Percentiles rank a stretch among this genome's conserved stretches.
phyloP scores from a whole-genome alignment of 2,329 filamentous ascomycete genomes.

The Stagonosporopsis vannaccii region DNA sequence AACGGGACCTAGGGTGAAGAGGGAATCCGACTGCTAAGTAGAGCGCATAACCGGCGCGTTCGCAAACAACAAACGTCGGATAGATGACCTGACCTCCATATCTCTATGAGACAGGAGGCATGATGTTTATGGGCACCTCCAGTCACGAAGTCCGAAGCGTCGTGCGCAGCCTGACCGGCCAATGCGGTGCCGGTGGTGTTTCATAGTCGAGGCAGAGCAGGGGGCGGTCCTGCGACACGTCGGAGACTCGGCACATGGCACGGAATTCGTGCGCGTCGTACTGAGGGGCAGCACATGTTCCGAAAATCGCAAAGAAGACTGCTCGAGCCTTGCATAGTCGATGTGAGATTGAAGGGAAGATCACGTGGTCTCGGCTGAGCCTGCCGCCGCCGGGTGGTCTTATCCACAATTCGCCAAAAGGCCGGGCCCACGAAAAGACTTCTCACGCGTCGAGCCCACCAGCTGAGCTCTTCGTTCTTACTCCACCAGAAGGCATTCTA shows the following conservation, averaged over 20 bases:
- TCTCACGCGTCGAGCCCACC: constrained; percentile 4
- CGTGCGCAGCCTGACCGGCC: constrained; percentile 18
- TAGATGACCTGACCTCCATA: constrained; percentile 30
- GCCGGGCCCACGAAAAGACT: constrained; percentile 13
- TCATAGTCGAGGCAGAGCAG: constrained; percentile 33
- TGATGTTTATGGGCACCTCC: constrained; percentile 18
- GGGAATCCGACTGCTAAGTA: constrained; percentile 23
- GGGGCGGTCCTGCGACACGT: constrained; percentile 33
- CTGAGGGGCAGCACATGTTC: background rate
- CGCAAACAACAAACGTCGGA: constrained; percentile 35
- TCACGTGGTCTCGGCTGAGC: constrained; percentile 16
- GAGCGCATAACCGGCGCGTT: constrained; percentile 30
- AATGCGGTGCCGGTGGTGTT: constrained; percentile 28
- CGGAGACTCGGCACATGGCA: constrained; percentile 14
- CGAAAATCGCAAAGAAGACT: background rate
- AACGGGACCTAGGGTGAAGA: constrained; percentile 17
- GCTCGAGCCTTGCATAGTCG: background rate
- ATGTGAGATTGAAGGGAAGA: background rate
- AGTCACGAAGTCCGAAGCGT: constrained; percentile 24
- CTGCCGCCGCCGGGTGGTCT: constrained; percentile 6
- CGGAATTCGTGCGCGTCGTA: background rate
- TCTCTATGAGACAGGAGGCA: constrained; percentile 24
- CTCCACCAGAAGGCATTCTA: background rate
- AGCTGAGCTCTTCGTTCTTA: background rate
- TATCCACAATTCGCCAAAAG: constrained; percentile 8